These are phyloP conservation scores for Flaveria robusta DNA, from an alignment of 129 eudicot genomes.

Conservation along the genomic window DNA sequence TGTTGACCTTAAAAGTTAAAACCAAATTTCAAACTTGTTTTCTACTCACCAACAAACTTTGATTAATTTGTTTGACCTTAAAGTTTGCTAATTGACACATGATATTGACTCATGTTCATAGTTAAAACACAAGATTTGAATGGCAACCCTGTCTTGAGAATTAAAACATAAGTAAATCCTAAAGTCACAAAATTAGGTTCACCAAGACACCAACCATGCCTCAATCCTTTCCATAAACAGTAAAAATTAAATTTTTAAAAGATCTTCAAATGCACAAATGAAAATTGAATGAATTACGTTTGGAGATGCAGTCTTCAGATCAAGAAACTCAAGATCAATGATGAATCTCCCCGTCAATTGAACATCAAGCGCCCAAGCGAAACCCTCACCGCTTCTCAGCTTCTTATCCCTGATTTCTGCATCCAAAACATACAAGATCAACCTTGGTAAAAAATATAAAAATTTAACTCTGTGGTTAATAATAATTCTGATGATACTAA, in stretches of 20 bases:
- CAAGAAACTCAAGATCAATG: slow-evolving; percentile 92
- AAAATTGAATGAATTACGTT: slow-evolving; percentile 42
- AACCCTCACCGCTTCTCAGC: slow-evolving; percentile 67
- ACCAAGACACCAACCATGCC: slow-evolving; percentile 20
- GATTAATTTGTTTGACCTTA: slow-evolving; percentile 23
- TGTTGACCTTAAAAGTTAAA: neutral
- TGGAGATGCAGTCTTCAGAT: slow-evolving; percentile 63
- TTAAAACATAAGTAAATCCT: slow-evolving; percentile 14
- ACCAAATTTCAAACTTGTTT: slow-evolving; percentile 10
- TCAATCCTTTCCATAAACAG: slow-evolving; percentile 4
- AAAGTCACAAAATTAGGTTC: slow-evolving; percentile 26
- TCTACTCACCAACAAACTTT: slow-evolving; percentile 13
- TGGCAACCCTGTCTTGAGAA: slow-evolving; percentile 4
- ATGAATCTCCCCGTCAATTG: slow-evolving; percentile 85
- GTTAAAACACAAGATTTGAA: neutral
- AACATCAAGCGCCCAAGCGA: slow-evolving; percentile 82
- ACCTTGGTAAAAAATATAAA: neutral
- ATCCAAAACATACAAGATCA: slow-evolving; percentile 13
- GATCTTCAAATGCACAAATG: neutral
- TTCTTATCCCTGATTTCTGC: slow-evolving; percentile 79
- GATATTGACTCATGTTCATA: slow-evolving; percentile 19
- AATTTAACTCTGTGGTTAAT: neutral
- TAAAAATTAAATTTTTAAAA: neutral
- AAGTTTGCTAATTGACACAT: slow-evolving; percentile 24
- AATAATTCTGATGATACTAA: neutral